Percentiles rank a stretch among this genome's conserved stretches.
Evolutionary conservation across 148 eudicot species (phyloP).

Genomic region (Diospyros lotus): DNA sequence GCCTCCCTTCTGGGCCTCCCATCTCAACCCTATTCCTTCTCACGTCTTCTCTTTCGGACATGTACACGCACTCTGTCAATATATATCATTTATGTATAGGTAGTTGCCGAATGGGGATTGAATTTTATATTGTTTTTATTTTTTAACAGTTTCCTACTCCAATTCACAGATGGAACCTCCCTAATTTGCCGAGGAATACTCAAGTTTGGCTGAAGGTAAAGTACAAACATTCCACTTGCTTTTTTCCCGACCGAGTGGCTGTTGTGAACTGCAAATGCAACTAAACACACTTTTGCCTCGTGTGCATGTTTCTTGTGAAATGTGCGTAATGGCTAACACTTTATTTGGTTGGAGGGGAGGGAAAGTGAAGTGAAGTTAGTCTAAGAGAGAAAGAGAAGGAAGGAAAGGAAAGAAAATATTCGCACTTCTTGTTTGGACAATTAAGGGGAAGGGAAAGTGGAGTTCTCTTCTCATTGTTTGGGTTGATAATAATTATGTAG

Average conservation of each 20-base stretch:
- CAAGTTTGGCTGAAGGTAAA: conserved; percentile 91
- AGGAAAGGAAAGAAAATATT: too few species aligned
- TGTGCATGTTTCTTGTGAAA: not conserved
- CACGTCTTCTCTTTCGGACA: conserved; percentile 64
- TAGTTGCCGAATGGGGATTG: conserved; percentile 2
- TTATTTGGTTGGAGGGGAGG: too few species aligned
- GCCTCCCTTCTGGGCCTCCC: conserved; percentile 86
- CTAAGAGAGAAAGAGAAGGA: too few species aligned
- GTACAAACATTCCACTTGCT: not conserved
- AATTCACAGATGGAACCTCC: conserved; percentile 93
- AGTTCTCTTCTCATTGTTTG: too few species aligned
- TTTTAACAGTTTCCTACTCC: conserved; percentile 83
- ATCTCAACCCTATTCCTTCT: conserved; percentile 69
- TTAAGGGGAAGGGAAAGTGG: too few species aligned
- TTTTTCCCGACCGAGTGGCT: conserved; percentile 9
- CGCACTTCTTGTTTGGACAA: too few species aligned
- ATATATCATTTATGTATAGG: not conserved
- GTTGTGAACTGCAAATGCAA: not conserved
- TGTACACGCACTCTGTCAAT: conserved; percentile 25
- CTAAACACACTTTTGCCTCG: not conserved
- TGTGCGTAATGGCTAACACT: too few species aligned
- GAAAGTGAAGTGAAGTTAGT: too few species aligned
- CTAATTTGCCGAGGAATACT: conserved; percentile 70
- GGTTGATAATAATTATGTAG: too few species aligned
- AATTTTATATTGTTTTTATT: conserved; percentile 29